Evolutionary conservation across 345 rosid species (phyloP), one percentile per base, ranked within the genome.

Genomic region (Rhizophora mangle): DNA sequence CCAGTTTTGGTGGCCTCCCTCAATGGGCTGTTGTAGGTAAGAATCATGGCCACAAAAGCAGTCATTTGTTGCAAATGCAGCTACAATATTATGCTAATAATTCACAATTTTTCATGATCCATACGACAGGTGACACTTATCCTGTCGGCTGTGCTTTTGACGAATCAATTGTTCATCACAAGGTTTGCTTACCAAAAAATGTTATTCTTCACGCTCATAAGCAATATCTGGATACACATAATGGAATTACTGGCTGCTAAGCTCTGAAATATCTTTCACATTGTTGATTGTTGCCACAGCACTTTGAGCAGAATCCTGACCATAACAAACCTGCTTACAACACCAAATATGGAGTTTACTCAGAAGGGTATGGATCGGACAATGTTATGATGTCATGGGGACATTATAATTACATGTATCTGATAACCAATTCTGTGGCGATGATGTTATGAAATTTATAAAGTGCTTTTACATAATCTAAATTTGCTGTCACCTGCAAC

Each of bases 11-110:
- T 52, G 92, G 65, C 74, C 97, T 90, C 19, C 93, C 96, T 66
- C 98, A 93, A 47, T 93, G 98, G 96, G 98, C 96, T 69, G 93
- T 87, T 36, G 96, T 90, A 31, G 98, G 96, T 85, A 63, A 83
- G 89, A 71, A 29, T 27, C 60, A 34, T 51, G 20, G 29, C 22
- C 15, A 6, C 46, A 39, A 39, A 37, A 39, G 46, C 46, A 39
- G 46, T 39, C 3, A 39, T 39, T 39, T 10, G 46, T 39, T 10
- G 46, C 4, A 39, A 39, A 39, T 39, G 46, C 46, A 8, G 46
- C 20, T 24, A 21, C 26, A 54, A 54, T 19, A 1, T 0, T 20
- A 11, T 65, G 22, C n/a, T 21, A 21, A 64, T 46, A 64, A 20
- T 6, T 36, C 43, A 52, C 8, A 18, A 65, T 6, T 65, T 10